Conservation (phyloP, 805 yeast genomes). For the Isabelozyma heimii region DNA sequence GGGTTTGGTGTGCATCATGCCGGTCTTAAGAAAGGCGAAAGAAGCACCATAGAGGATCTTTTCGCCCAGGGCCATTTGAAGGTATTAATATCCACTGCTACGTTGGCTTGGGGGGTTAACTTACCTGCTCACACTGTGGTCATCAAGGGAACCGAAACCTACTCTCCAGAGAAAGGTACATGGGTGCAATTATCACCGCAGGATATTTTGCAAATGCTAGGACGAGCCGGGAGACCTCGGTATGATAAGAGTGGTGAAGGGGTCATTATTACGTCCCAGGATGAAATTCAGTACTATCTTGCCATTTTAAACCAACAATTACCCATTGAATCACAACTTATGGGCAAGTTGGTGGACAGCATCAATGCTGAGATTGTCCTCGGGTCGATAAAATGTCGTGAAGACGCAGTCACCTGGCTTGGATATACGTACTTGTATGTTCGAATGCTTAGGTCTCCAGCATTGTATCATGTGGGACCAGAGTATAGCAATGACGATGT, state of each 20-base stretch:
- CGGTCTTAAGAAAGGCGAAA: conserved; percentile 70
- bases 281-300: conserved; percentile 81
- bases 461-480: conserved; percentile 66
- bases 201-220: conserved; percentile 95
- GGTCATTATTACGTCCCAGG: conserved; percentile 82
- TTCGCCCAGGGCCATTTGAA: conserved; percentile 87
- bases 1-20: conserved; percentile 95
- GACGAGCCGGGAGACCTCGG: conserved; percentile 95
- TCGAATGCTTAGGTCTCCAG: conserved; percentile 74
- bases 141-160: conserved; percentile 89
- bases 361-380: conserved; percentile 84
- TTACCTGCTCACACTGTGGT: conserved; percentile 93
- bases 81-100: conserved; percentile 85
- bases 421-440: conserved; percentile 75
- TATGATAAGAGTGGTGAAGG: conserved; percentile 94
- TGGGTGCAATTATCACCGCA: conserved; percentile 95
- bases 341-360: conserved; percentile 66
- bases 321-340: conserved; percentile 87
- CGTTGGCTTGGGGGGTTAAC: conserved; percentile 97
- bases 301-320: conserved; percentile 89
- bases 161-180: conserved; percentile 83
- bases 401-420: conserved; percentile 79
- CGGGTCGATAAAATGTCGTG: conserved; percentile 58
- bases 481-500: conserved; percentile 53
- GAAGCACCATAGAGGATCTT: conserved; percentile 76